Evolutionary conservation across 164 flowering plant genomes (phyloP).

Genomic region (Vitis rotundifolia): DNA sequence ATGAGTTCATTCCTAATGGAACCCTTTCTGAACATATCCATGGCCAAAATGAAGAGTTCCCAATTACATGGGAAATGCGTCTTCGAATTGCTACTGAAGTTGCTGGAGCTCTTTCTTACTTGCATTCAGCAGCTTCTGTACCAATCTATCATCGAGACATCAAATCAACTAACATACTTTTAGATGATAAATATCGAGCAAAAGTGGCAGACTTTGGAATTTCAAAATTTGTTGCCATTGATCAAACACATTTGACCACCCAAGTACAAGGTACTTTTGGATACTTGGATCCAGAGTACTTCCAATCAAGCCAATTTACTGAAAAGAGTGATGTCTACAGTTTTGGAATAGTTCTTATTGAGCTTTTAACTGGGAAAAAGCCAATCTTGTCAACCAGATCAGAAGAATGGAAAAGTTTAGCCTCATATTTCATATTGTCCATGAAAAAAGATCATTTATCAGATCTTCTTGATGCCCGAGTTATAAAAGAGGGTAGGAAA

Average conservation of each 20-base stretch:
- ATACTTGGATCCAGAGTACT: constrained; percentile 26
- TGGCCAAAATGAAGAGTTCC: background rate
- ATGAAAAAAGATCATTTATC: constrained; percentile 17
- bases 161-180: constrained; percentile 15
- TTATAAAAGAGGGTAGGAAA: constrained; percentile 9
- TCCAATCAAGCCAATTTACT: constrained; percentile 19
- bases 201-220: constrained; percentile 21
- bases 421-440: constrained; percentile 12
- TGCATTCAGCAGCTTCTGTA: constrained; percentile 7
- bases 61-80: constrained; percentile 16
- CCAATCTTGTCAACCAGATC: constrained; percentile 10
- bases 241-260: constrained; percentile 18
- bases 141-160: constrained; percentile 25
- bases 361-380: constrained; percentile 25
- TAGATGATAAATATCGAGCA: background rate
- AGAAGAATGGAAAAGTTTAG: constrained; percentile 14
- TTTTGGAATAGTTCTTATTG: constrained; percentile 25
- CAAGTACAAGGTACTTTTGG: constrained; percentile 20
- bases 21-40: constrained; percentile 19
- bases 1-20: constrained; percentile 25
- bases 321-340: constrained; percentile 17
- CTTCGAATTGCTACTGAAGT: constrained; percentile 19
- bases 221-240: constrained; percentile 12
- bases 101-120: constrained; percentile 3
- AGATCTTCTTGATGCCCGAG: constrained; percentile 16